Evolutionary conservation across 345 rosid species (phyloP).

Genomic region (Eucalyptus tenuipes): DNA sequence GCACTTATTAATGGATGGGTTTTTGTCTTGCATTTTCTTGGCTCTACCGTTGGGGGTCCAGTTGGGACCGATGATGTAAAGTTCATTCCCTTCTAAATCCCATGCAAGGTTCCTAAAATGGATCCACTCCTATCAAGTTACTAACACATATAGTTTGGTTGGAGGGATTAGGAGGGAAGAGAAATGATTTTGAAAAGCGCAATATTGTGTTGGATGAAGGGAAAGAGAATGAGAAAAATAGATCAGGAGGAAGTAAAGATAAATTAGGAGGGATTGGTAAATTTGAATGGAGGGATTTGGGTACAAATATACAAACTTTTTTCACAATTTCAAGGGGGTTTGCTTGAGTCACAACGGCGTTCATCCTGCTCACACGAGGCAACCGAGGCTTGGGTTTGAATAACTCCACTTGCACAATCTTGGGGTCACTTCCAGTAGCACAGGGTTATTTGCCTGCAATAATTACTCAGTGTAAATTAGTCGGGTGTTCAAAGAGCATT

Average conservation of each 20-base stretch:
- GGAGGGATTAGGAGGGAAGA: neutral
- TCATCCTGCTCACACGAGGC: neutral
- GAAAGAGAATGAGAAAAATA: neutral
- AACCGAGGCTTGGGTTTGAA: neutral
- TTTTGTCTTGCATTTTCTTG: neutral
- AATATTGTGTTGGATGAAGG: neutral
- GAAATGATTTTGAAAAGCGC: neutral
- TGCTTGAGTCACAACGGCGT: neutral
- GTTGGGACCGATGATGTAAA: no score
- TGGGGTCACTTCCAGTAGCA: neutral
- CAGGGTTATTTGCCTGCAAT: neutral
- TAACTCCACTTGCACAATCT: neutral
- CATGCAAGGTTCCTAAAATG: neutral
- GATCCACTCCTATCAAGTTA: neutral
- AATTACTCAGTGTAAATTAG: neutral
- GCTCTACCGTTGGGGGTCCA: neutral
- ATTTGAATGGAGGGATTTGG: neutral
- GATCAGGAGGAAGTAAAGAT: neutral
- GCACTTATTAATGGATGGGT: neutral
- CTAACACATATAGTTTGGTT: neutral
- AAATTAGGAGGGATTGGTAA: neutral
- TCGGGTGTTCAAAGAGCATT: neutral
- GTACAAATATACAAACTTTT: neutral
- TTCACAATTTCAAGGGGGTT: neutral
- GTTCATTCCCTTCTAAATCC: neutral